Evolutionary conservation across 2,329 filamentous ascomycete genomes (phyloP).

Genomic region (Dendrostoma leiphaemia): DNA sequence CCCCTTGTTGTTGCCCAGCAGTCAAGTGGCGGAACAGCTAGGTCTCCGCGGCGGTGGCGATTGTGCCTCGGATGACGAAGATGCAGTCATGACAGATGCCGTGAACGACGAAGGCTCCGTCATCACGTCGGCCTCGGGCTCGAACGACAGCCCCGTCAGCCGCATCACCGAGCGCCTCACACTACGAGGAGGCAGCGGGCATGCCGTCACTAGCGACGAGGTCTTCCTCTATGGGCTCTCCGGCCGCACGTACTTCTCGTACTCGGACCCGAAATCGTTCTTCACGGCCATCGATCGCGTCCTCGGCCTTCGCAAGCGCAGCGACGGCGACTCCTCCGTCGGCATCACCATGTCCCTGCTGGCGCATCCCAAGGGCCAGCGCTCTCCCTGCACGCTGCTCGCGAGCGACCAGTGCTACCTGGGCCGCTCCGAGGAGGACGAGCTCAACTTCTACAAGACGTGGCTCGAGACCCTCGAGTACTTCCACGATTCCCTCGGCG

Average conservation of each 20-base stretch:
- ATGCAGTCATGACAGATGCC: neutral
- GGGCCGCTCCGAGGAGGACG: neutral
- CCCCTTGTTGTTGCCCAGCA: constrained; percentile 3
- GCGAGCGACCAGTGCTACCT: constrained; percentile 6
- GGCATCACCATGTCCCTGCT: constrained; percentile 2
- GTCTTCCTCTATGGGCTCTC: constrained; percentile 3
- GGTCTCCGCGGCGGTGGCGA: neutral
- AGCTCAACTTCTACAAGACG: constrained; percentile 3
- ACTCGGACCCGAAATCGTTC: neutral
- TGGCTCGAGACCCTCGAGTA: constrained; percentile 7
- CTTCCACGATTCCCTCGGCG: neutral
- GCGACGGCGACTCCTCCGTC: neutral
- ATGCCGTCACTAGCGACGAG: neutral
- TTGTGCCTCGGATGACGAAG: neutral
- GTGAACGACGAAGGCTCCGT: neutral
- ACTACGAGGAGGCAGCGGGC: constrained; percentile 3
- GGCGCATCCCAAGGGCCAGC: neutral
- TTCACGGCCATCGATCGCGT: constrained; percentile 10
- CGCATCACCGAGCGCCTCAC: neutral
- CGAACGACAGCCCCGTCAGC: neutral
- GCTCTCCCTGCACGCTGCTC: neutral
- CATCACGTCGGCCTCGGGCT: neutral
- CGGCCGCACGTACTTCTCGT: neutral
- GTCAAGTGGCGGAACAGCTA: neutral
- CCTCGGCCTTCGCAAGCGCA: neutral